These are phyloP conservation scores for Cadophora gregata DNA, from an alignment of 2,329 filamentous ascomycete species.

Conservation along the genomic window DNA sequence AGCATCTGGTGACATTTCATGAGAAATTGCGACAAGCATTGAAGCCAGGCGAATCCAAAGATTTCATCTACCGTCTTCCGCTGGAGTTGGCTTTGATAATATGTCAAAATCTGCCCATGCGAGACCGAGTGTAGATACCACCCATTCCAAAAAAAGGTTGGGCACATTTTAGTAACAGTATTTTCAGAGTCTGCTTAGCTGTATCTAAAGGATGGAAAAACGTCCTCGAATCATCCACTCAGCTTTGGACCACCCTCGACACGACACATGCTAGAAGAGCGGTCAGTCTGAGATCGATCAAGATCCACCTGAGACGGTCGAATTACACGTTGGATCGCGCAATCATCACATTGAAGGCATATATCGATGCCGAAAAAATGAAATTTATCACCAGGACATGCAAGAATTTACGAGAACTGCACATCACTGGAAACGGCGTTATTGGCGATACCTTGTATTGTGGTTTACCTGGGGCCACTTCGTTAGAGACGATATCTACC, in stretches of 20 bases:
- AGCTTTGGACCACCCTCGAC: constrained; percentile 43
- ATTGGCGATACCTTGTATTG: constrained; percentile 39
- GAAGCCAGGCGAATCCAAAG: constrained; percentile 37
- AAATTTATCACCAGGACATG: constrained; percentile 38
- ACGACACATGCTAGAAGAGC: constrained; percentile 31
- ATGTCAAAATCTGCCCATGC: constrained; percentile 38
- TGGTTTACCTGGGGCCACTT: constrained; percentile 33
- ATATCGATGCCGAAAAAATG: constrained; percentile 35
- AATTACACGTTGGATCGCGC: constrained; percentile 41
- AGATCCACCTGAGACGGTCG: constrained; percentile 38
- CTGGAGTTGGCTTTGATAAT: constrained; percentile 44
- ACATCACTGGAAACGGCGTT: constrained; percentile 32
- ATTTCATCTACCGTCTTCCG: constrained; percentile 44
- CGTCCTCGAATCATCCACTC: constrained; percentile 40
- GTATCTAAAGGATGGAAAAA: constrained; percentile 43
- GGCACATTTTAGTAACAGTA: neutral
- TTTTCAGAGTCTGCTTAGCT: constrained; percentile 40
- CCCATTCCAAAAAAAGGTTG: neutral
- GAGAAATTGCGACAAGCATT: constrained; percentile 39
- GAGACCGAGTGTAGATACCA: constrained; percentile 41
- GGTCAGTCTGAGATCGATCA: constrained; percentile 37
- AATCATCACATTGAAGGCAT: constrained; percentile 33
- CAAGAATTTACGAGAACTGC: constrained; percentile 37
- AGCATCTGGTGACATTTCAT: constrained; percentile 43
- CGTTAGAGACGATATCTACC: constrained; percentile 33